Evolutionary conservation across 2,329 filamentous ascomycete genomes (phyloP), one percentile per base, ranked within the genome.

Genomic region (Didymella lethalis): DNA sequence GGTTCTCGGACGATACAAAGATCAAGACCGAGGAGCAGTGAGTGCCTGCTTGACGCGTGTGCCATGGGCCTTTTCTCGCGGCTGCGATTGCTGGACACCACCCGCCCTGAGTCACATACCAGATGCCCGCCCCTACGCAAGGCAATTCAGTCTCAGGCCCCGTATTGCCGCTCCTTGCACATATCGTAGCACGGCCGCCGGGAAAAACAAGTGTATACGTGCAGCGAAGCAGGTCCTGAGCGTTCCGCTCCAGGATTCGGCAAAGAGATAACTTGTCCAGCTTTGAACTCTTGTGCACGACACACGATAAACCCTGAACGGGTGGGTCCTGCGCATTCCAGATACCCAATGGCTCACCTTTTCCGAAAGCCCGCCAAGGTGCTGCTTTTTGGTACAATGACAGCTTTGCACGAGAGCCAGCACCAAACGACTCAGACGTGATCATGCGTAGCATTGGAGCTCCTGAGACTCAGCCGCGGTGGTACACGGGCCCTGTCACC

Each of bases 11-110:
- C 4, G 49, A 34, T 2, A 16, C 23, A 7, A 16, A 4, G 16
- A 43, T 57, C 48, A 43, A 52, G 18, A 36, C 23, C 7, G 48
- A 57, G n/a, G 34, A 48, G 43, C 31, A 52, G 3, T 57, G 25
- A 45, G 28, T 11, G 18, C 36, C 36, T 12, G 18, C 18, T 36
- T 11, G 36, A 7, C 11, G 11, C 7, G 20, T 5, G 11, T 7
- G 7, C 18, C n/a, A 7, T 40, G 36, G 18, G 16, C 32, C 32
- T 4, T 36, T 2, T 8, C 32, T 36, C 11, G 32, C 16, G 16
- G 32, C 32, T n/a, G 32, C 7, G 32, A 36, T 36, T 4, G 4
- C 16, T n/a, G n/a, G 32, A 36, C 4, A 36, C 7, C 7, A n/a
- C 4, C 16, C 32, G 32, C 32, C 7, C 16, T 18, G 16, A 40